Conservation (phyloP, 148 eudicot species). For the Amaranthus hypochondriacus region DNA sequence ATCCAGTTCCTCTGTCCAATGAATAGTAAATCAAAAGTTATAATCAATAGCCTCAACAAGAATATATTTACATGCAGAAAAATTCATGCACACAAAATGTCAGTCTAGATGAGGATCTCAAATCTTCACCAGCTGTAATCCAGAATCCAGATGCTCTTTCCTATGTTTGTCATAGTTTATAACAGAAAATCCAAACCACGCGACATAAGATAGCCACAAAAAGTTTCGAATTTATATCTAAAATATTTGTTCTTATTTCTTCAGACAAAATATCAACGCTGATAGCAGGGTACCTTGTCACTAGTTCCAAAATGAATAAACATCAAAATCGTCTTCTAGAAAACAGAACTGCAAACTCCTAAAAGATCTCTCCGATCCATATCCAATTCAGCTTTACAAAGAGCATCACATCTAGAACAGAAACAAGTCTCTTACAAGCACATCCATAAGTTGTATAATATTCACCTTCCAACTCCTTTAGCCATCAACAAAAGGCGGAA, state of each 20-base stretch:
- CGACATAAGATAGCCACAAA: neutral
- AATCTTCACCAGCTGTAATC: neutral
- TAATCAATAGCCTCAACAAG: neutral
- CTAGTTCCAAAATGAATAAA: neutral
- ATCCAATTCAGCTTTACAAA: conserved; percentile 33
- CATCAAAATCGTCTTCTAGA: neutral
- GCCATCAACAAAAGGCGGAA: neutral
- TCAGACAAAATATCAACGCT: neutral
- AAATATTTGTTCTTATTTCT: neutral
- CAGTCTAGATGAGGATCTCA: neutral
- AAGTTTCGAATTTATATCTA: neutral
- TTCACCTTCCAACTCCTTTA: neutral
- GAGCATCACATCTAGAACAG: neutral
- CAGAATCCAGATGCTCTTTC: neutral
- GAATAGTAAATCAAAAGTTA: neutral
- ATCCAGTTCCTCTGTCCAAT: conserved; percentile 75
- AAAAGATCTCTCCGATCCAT: conserved; percentile 4
- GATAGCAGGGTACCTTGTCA: neutral
- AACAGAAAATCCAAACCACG: neutral
- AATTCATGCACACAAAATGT: neutral
- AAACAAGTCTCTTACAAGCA: neutral
- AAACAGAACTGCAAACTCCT: neutral
- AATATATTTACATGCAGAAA: neutral
- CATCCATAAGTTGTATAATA: neutral
- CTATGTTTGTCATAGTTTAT: neutral